phyloP scores from a whole-genome alignment of 768 basidiomycete genomes.

The Sporobolomyces roseus region DNA sequence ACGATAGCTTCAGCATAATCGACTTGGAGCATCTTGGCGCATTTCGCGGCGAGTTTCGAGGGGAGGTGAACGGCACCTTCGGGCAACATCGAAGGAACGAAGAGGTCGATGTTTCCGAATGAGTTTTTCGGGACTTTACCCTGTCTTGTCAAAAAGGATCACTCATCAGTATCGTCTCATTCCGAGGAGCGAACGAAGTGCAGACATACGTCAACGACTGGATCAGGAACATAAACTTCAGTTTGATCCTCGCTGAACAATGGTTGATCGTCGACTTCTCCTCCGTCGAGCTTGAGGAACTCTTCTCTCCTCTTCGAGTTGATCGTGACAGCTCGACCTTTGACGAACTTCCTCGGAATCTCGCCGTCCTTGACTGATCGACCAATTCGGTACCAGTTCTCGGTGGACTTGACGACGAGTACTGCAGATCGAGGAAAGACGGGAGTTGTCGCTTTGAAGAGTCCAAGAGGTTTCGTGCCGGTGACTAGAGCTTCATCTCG shows the following conservation, averaged over 20 bases:
- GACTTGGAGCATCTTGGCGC: slow-evolving; percentile 78
- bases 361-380: slow-evolving; percentile 63
- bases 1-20: slow-evolving; percentile 95
- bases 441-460: slow-evolving; percentile 77
- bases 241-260: slow-evolving; percentile 83
- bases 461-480: slow-evolving; percentile 68
- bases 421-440: slow-evolving; percentile 84
- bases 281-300: slow-evolving; percentile 54
- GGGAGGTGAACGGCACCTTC: slow-evolving; percentile 79
- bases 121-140: slow-evolving; percentile 90
- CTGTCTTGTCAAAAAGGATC: too few species aligned
- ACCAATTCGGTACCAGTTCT: slow-evolving; percentile 91
- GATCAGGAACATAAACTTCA: slow-evolving; percentile 69
- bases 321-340: slow-evolving; percentile 76
- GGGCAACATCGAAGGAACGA: slow-evolving; percentile 91
- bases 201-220: slow-evolving; percentile 71
- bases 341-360: slow-evolving; percentile 86
- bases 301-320: slow-evolving; percentile 70
- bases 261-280: slow-evolving; percentile 71
- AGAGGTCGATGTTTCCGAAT: slow-evolving; percentile 95
- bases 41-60: slow-evolving; percentile 82
- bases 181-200: neutral
- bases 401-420: slow-evolving; percentile 78
- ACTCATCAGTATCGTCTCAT: too few species aligned
- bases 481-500: slow-evolving; percentile 81